These are phyloP conservation scores for Limnanthes douglasii DNA, from an alignment of 345 rosid species.

Conservation along the genomic window DNA sequence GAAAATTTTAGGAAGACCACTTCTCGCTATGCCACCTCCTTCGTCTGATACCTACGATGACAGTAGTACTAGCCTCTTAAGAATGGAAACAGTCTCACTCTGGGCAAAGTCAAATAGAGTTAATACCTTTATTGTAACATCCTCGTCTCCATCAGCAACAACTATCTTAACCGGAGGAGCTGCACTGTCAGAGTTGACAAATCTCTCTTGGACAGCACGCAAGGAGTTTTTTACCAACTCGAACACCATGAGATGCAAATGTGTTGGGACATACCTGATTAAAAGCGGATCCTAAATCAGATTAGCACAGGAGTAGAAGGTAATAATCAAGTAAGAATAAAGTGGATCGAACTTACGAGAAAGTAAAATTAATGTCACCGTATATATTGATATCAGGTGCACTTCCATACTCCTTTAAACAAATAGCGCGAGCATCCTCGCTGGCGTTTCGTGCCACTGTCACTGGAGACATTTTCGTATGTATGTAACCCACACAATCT, in stretches of 20 bases:
- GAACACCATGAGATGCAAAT: conserved; percentile 88
- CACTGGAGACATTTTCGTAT: conserved; percentile 93
- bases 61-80: background rate
- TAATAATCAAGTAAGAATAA: background rate
- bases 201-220: conserved; percentile 87
- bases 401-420: conserved; percentile 80
- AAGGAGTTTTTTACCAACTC: conserved; percentile 95
- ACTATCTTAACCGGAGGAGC: conserved; percentile 67
- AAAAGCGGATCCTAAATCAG: background rate
- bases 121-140: conserved; percentile 80
- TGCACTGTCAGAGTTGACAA: conserved; percentile 59
- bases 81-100: background rate
- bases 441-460: conserved; percentile 74
- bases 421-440: conserved; percentile 81
- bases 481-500: conserved; percentile 69
- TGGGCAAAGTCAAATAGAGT: background rate
- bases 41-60: conserved; percentile 72
- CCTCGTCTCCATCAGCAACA: conserved; percentile 94
- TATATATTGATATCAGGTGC: conserved; percentile 69
- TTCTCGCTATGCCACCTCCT: conserved; percentile 95
- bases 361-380: conserved; percentile 88
- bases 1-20: conserved; percentile 94
- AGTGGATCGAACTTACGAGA: conserved; percentile 48
- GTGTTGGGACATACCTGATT: conserved; percentile 72
- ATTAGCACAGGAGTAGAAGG: background rate